Conservation (phyloP, 2,329 filamentous ascomycete genomes). For the Pestalotiopsis sp. region DNA sequence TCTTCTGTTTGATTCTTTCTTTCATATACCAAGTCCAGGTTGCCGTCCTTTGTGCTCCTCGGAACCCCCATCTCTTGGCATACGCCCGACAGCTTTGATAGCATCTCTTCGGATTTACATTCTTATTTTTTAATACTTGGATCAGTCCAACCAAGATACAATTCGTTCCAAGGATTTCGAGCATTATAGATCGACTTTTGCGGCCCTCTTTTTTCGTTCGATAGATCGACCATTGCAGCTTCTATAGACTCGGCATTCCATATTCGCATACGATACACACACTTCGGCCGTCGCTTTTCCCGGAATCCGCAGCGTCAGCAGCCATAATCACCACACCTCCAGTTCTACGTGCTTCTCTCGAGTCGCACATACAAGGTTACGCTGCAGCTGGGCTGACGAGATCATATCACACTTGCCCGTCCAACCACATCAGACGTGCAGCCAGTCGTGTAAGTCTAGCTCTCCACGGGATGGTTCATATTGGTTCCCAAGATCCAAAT, state of each 20-base stretch:
- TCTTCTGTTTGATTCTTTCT: slow-evolving; percentile 18
- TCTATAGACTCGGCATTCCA: background rate
- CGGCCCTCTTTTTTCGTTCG: background rate
- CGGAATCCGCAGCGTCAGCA: background rate
- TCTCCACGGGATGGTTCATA: background rate
- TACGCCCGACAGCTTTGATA: slow-evolving; percentile 17
- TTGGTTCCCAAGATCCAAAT: background rate
- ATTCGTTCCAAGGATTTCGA: slow-evolving; percentile 8
- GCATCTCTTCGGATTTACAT: slow-evolving; percentile 11
- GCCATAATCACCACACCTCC: background rate
- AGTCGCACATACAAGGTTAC: background rate
- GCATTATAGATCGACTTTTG: background rate
- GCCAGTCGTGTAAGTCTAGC: slow-evolving; percentile 12
- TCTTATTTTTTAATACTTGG: background rate
- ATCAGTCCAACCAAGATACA: background rate
- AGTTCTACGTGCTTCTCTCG: background rate
- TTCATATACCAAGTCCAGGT: slow-evolving; percentile 20
- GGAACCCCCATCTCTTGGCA: slow-evolving; percentile 19
- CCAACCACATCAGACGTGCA: slow-evolving; percentile 3
- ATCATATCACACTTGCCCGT: slow-evolving; percentile 14
- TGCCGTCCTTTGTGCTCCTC: slow-evolving; percentile 21
- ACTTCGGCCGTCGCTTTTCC: background rate
- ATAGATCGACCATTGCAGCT: background rate
- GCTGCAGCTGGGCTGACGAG: background rate
- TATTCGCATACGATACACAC: background rate